Conservation (phyloP, 1,139 yeast species). For the Saccharomyces hybrid region DNA sequence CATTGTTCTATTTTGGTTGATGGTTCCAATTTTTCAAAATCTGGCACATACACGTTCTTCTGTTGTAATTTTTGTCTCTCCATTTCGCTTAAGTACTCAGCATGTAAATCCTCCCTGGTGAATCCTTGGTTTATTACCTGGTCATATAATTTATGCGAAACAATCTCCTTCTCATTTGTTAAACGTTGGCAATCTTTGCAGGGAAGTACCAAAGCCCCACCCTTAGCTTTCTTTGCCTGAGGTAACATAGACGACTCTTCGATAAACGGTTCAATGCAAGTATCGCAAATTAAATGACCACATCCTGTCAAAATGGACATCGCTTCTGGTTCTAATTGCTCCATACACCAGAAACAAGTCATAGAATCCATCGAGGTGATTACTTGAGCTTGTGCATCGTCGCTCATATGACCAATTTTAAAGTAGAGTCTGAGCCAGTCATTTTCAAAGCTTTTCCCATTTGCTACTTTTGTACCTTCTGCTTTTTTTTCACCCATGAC, state of each 20-base stretch:
- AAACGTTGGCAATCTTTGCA: slow-evolving; percentile 46
- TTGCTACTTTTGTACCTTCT: slow-evolving; percentile 25
- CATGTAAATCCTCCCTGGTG: slow-evolving; percentile 29
- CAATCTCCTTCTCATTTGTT: slow-evolving; percentile 39
- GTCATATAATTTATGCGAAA: slow-evolving; percentile 48
- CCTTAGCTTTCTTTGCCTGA: slow-evolving; percentile 32
- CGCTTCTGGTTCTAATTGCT: slow-evolving; percentile 44
- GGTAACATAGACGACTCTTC: slow-evolving; percentile 34
- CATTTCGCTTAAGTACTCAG: slow-evolving; percentile 26
- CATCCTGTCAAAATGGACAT: slow-evolving; percentile 48
- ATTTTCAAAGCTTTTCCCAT: slow-evolving; percentile 26
- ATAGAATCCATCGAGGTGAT: slow-evolving; percentile 27
- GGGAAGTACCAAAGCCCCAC: slow-evolving; percentile 41
- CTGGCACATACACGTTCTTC: slow-evolving; percentile 30
- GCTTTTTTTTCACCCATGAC: slow-evolving; percentile 51
- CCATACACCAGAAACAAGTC: slow-evolving; percentile 64
- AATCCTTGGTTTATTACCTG: slow-evolving; percentile 36
- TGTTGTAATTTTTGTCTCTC: slow-evolving; percentile 25
- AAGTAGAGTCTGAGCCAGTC: slow-evolving; percentile 28
- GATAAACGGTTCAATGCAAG: slow-evolving; percentile 50
- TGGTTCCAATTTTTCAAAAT: slow-evolving; percentile 30
- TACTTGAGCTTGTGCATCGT: slow-evolving; percentile 24
- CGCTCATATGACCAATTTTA: slow-evolving; percentile 23
- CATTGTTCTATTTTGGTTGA: slow-evolving; percentile 53
- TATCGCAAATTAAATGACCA: slow-evolving; percentile 63